Conservation (phyloP, 2,329 filamentous ascomycete species). For the Aureobasidium zeae region DNA sequence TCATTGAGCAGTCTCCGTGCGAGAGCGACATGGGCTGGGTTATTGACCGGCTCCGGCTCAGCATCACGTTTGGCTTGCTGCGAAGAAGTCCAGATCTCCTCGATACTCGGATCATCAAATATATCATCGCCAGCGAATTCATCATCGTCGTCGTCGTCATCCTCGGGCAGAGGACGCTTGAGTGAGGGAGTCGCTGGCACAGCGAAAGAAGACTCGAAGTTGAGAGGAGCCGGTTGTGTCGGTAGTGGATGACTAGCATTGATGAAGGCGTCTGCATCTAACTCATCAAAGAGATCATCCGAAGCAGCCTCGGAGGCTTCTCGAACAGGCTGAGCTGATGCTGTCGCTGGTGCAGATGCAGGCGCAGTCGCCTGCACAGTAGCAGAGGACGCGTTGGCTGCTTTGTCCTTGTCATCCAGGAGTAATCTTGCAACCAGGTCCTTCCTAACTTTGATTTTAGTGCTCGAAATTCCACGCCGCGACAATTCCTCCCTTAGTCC, state of each 20-base stretch:
- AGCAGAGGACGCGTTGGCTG: not conserved
- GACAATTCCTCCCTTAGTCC: not conserved
- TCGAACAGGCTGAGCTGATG: no score
- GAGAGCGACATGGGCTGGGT: slow-evolving; percentile 2
- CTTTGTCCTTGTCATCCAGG: not conserved
- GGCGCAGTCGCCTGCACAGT: not conserved
- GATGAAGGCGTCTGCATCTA: slow-evolving; percentile 1
- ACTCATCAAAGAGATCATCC: slow-evolving; percentile 7
- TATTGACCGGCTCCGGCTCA: not conserved
- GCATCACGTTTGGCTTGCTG: not conserved
- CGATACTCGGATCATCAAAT: not conserved
- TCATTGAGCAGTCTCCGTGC: slow-evolving; percentile 33
- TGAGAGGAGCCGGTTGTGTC: not conserved
- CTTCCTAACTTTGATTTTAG: slow-evolving; percentile 2
- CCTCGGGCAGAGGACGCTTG: not conserved
- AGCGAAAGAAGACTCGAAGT: not conserved
- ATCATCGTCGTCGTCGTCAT: not conserved
- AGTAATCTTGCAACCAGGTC: not conserved
- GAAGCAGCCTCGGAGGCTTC: slow-evolving; percentile 4
- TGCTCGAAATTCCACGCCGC: not conserved
- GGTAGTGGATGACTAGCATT: slow-evolving; percentile 11
- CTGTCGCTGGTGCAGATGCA: not conserved
- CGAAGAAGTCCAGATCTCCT: slow-evolving; percentile 12
- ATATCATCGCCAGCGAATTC: slow-evolving; percentile 2
- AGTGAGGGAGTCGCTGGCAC: not conserved